These are phyloP conservation scores for Stephanocyclus meneghinianus DNA, from an alignment of 352 stramenopile genomes.

Conservation along the genomic window DNA sequence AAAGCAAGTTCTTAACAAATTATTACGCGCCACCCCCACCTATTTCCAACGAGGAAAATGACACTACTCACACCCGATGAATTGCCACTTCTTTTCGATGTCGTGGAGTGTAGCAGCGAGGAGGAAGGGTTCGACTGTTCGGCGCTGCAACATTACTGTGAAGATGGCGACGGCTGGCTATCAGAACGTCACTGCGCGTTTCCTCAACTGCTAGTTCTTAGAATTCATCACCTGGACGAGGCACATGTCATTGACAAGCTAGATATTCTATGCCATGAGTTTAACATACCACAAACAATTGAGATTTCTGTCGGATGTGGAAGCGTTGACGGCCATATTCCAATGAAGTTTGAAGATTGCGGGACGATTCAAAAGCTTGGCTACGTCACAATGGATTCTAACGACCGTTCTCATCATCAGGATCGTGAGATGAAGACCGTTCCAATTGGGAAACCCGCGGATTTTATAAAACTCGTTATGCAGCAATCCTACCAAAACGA, in stretches of 20 bases:
- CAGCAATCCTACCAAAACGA: slow-evolving; percentile 88
- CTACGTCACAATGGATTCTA: slow-evolving; percentile 68
- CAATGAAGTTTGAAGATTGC: slow-evolving; percentile 71
- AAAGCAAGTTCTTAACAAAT: too few species aligned
- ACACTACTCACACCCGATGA: too few species aligned
- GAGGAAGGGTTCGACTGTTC: slow-evolving; percentile 17
- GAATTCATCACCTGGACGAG: slow-evolving; percentile 26
- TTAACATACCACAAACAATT: slow-evolving; percentile 90
- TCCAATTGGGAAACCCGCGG: slow-evolving; percentile 76
- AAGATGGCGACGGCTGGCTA: slow-evolving; percentile 31
- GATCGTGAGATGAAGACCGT: slow-evolving; percentile 84
- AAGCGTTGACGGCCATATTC: slow-evolving; percentile 64
- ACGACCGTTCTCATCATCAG: slow-evolving; percentile 45
- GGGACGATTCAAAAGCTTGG: slow-evolving; percentile 44
- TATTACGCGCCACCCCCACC: too few species aligned
- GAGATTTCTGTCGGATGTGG: slow-evolving; percentile 80
- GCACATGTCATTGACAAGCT: slow-evolving; percentile 33
- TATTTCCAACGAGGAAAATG: too few species aligned
- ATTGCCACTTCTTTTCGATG: slow-evolving; percentile 22
- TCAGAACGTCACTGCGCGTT: slow-evolving; percentile 15
- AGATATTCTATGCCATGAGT: slow-evolving; percentile 90
- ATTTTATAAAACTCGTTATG: slow-evolving; percentile 88
- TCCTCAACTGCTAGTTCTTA: slow-evolving; percentile 25
- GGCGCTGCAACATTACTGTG: slow-evolving; percentile 15
- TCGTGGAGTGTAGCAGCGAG: slow-evolving; percentile 36